Conservation (phyloP, 2,329 filamentous ascomycete species). For the Fusarium secorum region DNA sequence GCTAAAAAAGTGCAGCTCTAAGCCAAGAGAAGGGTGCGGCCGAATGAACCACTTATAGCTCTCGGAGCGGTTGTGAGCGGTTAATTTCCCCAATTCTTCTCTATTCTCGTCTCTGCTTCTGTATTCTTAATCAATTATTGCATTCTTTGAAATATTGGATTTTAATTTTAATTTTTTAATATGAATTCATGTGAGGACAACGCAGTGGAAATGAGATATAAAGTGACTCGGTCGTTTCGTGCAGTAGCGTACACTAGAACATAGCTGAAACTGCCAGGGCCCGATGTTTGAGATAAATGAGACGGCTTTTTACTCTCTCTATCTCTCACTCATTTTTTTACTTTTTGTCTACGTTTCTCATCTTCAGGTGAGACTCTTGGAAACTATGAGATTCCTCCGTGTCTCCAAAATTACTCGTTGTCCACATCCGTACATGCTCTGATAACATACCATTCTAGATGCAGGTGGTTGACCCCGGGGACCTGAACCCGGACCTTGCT, state of each 20-base stretch:
- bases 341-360: slow-evolving; percentile 4
- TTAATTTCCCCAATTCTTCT: slow-evolving; percentile 11
- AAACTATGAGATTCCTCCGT: not conserved
- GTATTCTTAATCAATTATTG: not conserved
- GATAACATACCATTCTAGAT: not conserved
- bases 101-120: not conserved
- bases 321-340: not conserved
- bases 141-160: not conserved
- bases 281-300: slow-evolving; percentile 19
- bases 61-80: slow-evolving; percentile 27
- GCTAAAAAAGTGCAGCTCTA: not conserved
- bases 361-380: slow-evolving; percentile 7
- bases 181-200: not conserved
- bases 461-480: not conserved
- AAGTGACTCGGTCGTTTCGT: slow-evolving; percentile 23
- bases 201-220: slow-evolving; percentile 26
- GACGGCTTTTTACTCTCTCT: not conserved
- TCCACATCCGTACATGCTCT: not conserved
- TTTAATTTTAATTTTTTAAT: not conserved
- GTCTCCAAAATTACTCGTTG: not conserved
- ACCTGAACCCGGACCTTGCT: not conserved
- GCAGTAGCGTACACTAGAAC: slow-evolving; percentile 23
- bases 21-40: slow-evolving; percentile 16
- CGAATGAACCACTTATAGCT: slow-evolving; percentile 17
- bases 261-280: slow-evolving; percentile 26